Percentiles rank a stretch among this genome's conserved stretches.
Evolutionary conservation across 2,329 filamentous ascomycete species (phyloP).

Genomic region (Arthroderma uncinatum): DNA sequence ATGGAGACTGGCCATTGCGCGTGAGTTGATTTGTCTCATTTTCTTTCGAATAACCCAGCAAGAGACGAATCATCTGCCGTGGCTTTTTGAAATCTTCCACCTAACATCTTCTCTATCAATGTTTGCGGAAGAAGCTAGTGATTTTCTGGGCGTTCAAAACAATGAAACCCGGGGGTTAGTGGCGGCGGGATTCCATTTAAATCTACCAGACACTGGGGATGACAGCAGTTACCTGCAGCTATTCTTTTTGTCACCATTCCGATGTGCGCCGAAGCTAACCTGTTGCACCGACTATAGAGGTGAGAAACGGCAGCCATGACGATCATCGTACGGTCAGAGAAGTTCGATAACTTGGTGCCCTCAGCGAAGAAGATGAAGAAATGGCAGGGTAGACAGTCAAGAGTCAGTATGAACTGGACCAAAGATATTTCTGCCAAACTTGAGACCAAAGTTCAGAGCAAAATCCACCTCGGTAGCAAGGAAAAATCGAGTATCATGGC

Average conservation of each 20-base stretch:
- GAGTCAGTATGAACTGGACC: background rate
- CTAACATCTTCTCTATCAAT: background rate
- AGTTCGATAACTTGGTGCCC: background rate
- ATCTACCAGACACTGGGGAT: background rate
- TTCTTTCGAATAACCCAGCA: background rate
- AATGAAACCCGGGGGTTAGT: background rate
- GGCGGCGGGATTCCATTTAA: background rate
- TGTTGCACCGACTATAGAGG: constrained; percentile 1
- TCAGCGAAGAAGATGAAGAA: constrained; percentile 4
- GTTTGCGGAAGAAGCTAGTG: background rate
- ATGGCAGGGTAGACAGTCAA: background rate
- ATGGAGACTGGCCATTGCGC: background rate
- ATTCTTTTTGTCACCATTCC: background rate
- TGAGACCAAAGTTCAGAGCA: background rate
- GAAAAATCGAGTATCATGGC: background rate
- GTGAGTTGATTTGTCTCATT: background rate
- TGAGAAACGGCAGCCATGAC: background rate
- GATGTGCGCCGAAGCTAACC: background rate
- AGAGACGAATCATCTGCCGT: background rate
- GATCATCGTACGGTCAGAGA: constrained; percentile 1
- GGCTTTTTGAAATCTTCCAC: background rate
- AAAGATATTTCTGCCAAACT: constrained; percentile 1
- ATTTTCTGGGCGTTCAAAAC: background rate
- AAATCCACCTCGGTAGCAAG: background rate
- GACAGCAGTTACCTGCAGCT: background rate